phyloP scores from a whole-genome alignment of 805 yeast species.

The Kodamaea sagamina region DNA sequence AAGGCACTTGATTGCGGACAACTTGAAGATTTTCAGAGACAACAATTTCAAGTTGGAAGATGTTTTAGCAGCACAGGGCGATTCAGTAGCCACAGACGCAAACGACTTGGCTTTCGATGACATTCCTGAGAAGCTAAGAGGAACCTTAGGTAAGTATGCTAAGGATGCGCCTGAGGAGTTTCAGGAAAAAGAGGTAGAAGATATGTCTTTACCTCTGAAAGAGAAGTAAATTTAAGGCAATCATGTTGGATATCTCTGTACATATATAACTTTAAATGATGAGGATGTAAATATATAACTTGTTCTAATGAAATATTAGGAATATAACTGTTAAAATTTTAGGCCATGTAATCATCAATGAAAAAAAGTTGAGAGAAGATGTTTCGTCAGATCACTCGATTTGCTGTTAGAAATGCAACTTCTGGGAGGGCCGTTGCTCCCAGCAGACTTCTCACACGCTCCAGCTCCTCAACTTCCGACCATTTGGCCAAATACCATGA shows the following conservation, averaged over 20 bases:
- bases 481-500: conserved; percentile 25
- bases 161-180: conserved; percentile 59
- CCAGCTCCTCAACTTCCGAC: conserved; percentile 7
- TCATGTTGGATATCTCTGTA: too few species aligned
- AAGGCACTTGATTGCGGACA: conserved; percentile 88
- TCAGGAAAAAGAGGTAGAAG: conserved; percentile 16
- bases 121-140: conserved; percentile 57
- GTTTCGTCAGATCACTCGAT: conserved; percentile 2
- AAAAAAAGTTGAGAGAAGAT: neutral
- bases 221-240: neutral
- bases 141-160: conserved; percentile 62
- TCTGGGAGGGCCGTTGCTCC: neutral
- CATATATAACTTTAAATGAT: too few species aligned
- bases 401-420: conserved; percentile 6
- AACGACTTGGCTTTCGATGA: conserved; percentile 72
- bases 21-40: conserved; percentile 72
- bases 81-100: conserved; percentile 61
- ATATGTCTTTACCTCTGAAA: conserved; percentile 9
- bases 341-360: too few species aligned
- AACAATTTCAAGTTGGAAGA: conserved; percentile 76
- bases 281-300: too few species aligned
- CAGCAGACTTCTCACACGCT: conserved; percentile 2
- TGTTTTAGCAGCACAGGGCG: conserved; percentile 73
- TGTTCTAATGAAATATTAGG: too few species aligned
- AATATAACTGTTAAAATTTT: too few species aligned